Evolutionary conservation across 1,284 basidiomycete species (phyloP), one percentile per base, ranked within the genome.

Genomic region (Trichosporon asahii): DNA sequence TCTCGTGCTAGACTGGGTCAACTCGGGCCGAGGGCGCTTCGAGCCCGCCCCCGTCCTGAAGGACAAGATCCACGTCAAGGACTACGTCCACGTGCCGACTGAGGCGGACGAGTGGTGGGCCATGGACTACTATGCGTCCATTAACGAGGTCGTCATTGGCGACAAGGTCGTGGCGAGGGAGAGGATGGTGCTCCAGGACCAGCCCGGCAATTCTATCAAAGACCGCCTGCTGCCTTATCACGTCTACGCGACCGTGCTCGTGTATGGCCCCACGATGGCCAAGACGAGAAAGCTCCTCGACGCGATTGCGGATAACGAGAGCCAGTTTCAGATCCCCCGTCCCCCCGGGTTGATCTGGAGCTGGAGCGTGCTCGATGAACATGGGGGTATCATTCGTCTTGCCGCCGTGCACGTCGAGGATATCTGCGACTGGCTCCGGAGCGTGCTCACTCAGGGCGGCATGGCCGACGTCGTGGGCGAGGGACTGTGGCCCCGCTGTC

Each of bases 1-100:
- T 8, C 86, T 92, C 46, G 80, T 95, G 1, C 87, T 97, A n/a
- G 94, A 97, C 80, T 95, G 93, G 92, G 85, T 94, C 69, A 96
- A 93, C 1, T 91, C 91, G 3, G 95, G 95, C 7, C 88, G 95
- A 63, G 81, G 80, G 0, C 9, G 61, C 21, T 60, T 40, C 27
- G 18, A 14, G 53, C 49, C 49, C 27, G 4, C 65, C 6, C 44
- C 14, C n/a, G 44, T 49, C 8, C 65, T 49, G 18, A 29, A 57
- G 6, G 33, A 2, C 25, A 40, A 64, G 40, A 67, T 25, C 57
- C 40, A 40, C 53, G 18, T 12, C 2, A 53, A 53, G 21, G 53
- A 60, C 31, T 23, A 29, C 55, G 23, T n/a, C 14, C 49, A 31
- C 40, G 53, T 27, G 64, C 65, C 33, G 35, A 68, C 35, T n/a